Percentiles rank a stretch among this genome's conserved stretches.
phyloP scores from a whole-genome alignment of 2,329 filamentous ascomycete genomes.

The Aspergillus sp. region DNA sequence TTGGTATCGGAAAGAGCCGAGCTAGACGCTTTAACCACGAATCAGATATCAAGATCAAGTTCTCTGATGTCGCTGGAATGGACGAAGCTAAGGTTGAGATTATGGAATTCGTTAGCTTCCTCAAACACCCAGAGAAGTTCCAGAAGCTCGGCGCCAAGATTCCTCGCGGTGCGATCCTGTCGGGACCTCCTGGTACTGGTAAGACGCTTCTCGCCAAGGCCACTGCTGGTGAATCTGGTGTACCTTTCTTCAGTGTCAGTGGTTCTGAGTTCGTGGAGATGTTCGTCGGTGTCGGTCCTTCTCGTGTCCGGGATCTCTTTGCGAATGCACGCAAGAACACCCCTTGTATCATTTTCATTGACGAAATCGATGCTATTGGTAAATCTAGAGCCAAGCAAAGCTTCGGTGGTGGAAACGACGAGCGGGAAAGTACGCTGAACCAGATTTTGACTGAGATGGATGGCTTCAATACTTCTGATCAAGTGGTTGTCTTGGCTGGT shows the following conservation, averaged over 20 bases:
- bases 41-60: conserved; percentile 94
- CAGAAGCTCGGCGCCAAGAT: conserved; percentile 96
- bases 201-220: conserved; percentile 97
- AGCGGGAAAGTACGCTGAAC: conserved; percentile 94
- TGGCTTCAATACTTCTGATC: conserved; percentile 94
- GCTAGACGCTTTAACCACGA: conserved; percentile 98
- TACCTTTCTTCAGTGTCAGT: conserved; percentile 97
- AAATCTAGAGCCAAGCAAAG: conserved; percentile 81
- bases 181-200: conserved; percentile 96
- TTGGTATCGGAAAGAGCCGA: conserved; percentile 92
- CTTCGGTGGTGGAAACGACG: conserved; percentile 89
- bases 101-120: conserved; percentile 98
- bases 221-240: conserved; percentile 92
- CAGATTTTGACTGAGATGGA: conserved; percentile 99
- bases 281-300: conserved; percentile 98
- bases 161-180: conserved; percentile 91
- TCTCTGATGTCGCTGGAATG: conserved; percentile 94
- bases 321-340: conserved; percentile 92
- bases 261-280: conserved; percentile 99
- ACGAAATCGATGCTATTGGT: conserved; percentile 98
- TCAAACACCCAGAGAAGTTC: conserved; percentile 90
- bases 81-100: conserved; percentile 98
- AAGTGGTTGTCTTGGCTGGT: conserved; percentile 94
- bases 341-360: conserved; percentile 98
- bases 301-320: conserved; percentile 91